Evolutionary conservation across 2,329 filamentous ascomycete species (phyloP), one percentile per base, ranked within the genome.

Genomic region (Trichoderma polysporum): DNA sequence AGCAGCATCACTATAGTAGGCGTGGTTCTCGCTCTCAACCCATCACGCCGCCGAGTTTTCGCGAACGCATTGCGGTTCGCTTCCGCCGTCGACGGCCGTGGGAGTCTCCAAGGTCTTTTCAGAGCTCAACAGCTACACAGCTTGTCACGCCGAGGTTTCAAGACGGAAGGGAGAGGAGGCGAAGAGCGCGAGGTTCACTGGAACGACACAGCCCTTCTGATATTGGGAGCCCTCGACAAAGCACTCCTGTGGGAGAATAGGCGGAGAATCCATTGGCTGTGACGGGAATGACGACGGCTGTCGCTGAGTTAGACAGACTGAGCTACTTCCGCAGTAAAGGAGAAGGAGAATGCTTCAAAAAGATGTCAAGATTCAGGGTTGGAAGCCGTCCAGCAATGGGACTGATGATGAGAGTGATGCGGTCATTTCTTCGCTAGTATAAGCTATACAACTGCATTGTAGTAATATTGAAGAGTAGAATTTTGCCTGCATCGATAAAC

Each of bases 251-350:
- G 19, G 69, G 57, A 5, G 70, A 68, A 13, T 68, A 73, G 39
- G 70, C 71, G 31, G 70, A 73, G 29, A 70, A 69, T 33, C 72
- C 73, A 8, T 66, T 76, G 53, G 74, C 68, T 33, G 67, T 73
- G 66, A 75, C 74, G 7, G 73, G 73, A 22, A 66, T 75, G 52
- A 66, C 72, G 19, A 50, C 77, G 69, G 76, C 74, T 35, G 72
- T 73, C 35, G 69, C 70, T 27, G 73, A 78, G n/a, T 68, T 78
- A 37, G 77, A 78, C 37, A 72, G 75, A n/a, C 66, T 78, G 60
- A 77, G 74, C 58, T 47, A 64, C n/a, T 9, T 3, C 31, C 13
- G 27, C 7, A 50, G 13, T 27, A 49, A 17, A 39, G 22, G 50
- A 10, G 25, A 45, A 52, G 33, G n/a, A 13, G 2, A 15, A 19